Base-by-base conservation (phyloP, 257 asterid genomes). In the Oldenlandia corymbosa region DNA sequence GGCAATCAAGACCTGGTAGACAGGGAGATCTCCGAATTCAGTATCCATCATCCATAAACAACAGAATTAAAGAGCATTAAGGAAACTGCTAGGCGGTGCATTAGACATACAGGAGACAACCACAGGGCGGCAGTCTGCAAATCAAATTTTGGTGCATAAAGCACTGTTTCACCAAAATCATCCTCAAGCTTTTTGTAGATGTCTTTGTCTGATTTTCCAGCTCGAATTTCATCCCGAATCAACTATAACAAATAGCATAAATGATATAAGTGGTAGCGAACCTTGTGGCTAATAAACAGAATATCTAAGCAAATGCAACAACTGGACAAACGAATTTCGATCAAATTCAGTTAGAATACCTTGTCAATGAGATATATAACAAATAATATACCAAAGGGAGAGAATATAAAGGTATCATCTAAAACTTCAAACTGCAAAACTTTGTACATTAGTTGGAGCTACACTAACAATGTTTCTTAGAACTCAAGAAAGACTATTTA, bases 121-220 rank as follows among this genome's bases (percentile, higher is more conserved):
- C 97, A 92, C 61, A 92, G 69, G 36, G 91, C 97, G 58, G 97
- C 97, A 59, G 97, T 92, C 78, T 92, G 98, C 84, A 84, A 43
- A 69, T 89, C 97, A 46, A 92, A 92, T 60, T 89, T 92, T 39
- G 99, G 99, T 59, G 84, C 71, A 60, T 92, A 89, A 68, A 87
- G 95, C 65, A 92, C 95, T 0, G 97, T 82, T 81, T 92, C 97
- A 10, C 98, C 98, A 72, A 75, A 92, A 62, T 92, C 95, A 6
- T 85, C 91, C 81, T 85, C 95, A 36, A 92, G 91, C 84, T 83
- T 92, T 53, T 80, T 79, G 80, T 55, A 92, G 74, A 92, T 86
- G 51, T 88, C 98, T 73, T 88, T 91, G 73, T 91, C 98, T 39
- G 79, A 80, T 76, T 79, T 92, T 13, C 98, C 98, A 20, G 81